Evolutionary conservation across 108 stramenopile genomes (phyloP).

Genomic region (Mediolabrus comicus): DNA sequence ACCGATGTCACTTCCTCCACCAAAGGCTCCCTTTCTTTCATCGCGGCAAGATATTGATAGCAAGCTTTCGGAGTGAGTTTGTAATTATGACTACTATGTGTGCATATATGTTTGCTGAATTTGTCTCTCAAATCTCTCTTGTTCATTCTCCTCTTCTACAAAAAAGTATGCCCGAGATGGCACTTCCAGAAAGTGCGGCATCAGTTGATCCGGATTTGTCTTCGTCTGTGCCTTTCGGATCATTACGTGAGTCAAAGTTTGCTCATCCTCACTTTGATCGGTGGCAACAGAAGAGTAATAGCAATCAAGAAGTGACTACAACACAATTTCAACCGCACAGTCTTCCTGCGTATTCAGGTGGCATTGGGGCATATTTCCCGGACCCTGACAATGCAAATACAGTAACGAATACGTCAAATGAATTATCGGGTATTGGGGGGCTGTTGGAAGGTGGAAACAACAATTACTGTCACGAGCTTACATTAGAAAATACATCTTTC

Average conservation of each 20-base stretch:
- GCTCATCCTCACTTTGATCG: slow-evolving; percentile 15
- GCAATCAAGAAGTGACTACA: neutral
- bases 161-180: slow-evolving; percentile 33
- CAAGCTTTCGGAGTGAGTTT: slow-evolving; percentile 21
- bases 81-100: neutral
- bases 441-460: slow-evolving; percentile 16
- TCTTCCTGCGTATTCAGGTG: slow-evolving; percentile 9
- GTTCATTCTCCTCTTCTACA: too few species aligned
- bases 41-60: slow-evolving; percentile 17
- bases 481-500: neutral
- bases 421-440: slow-evolving; percentile 15
- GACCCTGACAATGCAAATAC: neutral
- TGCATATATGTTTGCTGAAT: neutral
- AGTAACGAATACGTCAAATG: neutral
- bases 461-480: slow-evolving; percentile 1
- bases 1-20: slow-evolving; percentile 36
- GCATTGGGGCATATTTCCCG: slow-evolving; percentile 3
- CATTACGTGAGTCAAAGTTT: slow-evolving; percentile 32
- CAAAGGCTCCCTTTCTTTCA: slow-evolving; percentile 36
- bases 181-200: slow-evolving; percentile 31
- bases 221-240: slow-evolving; percentile 27
- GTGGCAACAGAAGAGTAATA: neutral
- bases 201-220: slow-evolving; percentile 8
- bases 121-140: too few species aligned
- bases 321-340: slow-evolving; percentile 26